Conservation (phyloP, 2,329 filamentous ascomycete species). For the Pseudocercospora musae region DNA sequence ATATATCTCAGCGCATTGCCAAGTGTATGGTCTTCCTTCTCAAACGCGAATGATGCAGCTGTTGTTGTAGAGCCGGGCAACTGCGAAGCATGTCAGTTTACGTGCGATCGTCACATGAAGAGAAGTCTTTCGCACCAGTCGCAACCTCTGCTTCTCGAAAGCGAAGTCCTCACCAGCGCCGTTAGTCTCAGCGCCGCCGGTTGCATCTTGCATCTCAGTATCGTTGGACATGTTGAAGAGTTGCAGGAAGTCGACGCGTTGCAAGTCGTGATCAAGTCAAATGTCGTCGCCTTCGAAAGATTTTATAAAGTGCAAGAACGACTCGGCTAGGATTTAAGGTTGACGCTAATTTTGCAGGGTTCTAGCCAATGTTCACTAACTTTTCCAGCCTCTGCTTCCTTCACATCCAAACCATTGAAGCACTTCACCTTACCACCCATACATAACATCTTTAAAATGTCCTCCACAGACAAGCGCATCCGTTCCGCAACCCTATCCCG, state of each 20-base stretch:
- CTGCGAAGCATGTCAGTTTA: constrained; percentile 47
- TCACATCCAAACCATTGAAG: not conserved
- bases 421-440: not conserved
- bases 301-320: not conserved
- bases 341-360: constrained; percentile 14
- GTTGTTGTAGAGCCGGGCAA: constrained; percentile 78
- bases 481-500: constrained; percentile 78
- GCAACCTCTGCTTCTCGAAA: constrained; percentile 43
- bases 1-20: constrained; percentile 92
- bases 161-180: constrained; percentile 34
- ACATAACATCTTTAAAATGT: constrained; percentile 20
- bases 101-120: not conserved
- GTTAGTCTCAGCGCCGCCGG: constrained; percentile 45
- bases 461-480: constrained; percentile 30
- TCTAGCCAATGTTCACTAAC: constrained; percentile 14
- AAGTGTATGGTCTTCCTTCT: constrained; percentile 89
- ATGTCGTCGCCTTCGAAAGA: not conserved
- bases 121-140: constrained; percentile 36
- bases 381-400: not conserved
- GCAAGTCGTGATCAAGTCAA: not conserved
- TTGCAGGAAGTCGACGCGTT: not conserved
- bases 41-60: constrained; percentile 92
- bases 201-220: constrained; percentile 38
- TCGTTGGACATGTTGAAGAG: constrained; percentile 29
- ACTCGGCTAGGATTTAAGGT: constrained; percentile 9